Conservation (phyloP, 2,329 filamentous ascomycete species). For the Venturia oleaginea region DNA sequence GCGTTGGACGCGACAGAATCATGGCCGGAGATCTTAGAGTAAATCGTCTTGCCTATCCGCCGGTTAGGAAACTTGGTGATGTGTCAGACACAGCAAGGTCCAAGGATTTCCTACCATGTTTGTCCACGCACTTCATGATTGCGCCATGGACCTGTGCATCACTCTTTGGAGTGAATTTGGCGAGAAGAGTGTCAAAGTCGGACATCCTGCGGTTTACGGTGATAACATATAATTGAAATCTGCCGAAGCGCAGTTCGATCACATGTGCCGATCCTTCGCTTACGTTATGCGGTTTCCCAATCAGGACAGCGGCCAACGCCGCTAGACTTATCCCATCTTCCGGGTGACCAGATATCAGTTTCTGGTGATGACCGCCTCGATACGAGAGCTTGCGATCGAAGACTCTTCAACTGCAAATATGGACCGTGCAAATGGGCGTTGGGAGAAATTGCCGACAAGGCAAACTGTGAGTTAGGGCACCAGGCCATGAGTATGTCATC, state of each 20-base stretch:
- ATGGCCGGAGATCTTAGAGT: slow-evolving; percentile 12
- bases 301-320: not conserved
- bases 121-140: slow-evolving; percentile 11
- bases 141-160: slow-evolving; percentile 12
- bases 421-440: not conserved
- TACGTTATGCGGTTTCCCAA: not conserved
- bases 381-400: not conserved
- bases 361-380: too few species aligned
- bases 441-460: too few species aligned
- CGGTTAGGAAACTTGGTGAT: not conserved
- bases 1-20: slow-evolving; percentile 8
- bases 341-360: too few species aligned
- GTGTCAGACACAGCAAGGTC: not conserved
- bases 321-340: not conserved
- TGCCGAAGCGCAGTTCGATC: too few species aligned
- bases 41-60: slow-evolving; percentile 12
- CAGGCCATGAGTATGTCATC: too few species aligned
- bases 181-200: slow-evolving; percentile 12
- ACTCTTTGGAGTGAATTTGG: slow-evolving; percentile 3
- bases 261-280: not conserved
- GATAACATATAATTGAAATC: too few species aligned
- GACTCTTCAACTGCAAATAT: not conserved
- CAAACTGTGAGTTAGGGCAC: too few species aligned
- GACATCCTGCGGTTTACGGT: slow-evolving; percentile 1
- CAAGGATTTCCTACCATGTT: slow-evolving; percentile 7